Base-by-base conservation (phyloP, 2,329 filamentous ascomycete genomes). In the Pseudocercospora cruenta region DNA sequence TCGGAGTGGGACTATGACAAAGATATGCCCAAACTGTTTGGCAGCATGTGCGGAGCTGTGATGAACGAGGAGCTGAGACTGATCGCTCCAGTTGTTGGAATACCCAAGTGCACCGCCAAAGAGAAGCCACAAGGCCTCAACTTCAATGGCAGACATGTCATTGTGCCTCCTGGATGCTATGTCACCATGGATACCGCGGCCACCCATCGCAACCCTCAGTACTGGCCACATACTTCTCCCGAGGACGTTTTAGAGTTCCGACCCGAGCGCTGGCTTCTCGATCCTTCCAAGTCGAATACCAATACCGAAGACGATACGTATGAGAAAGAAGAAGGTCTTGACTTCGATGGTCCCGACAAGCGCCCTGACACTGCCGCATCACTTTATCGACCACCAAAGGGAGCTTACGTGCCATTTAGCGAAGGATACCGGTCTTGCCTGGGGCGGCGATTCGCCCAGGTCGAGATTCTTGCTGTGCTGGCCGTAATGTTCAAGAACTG, bases 61-160 rank as follows among this genome's bases (percentile, higher is more conserved):
- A 86, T 94, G 84, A 91, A 93, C 74, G 92, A 95, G 80, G 88
- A 90, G 43, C 83, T 95, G 61, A 88, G 92, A 10, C 73, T 93
- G 49, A 83, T 92, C 66, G 91, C 91, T 1, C 88, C 92, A 0
- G 89, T 92, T 19, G 81, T 88, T 51, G 86, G 85, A 60, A 89
- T 95, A 26, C 91, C 91, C 28, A 95, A 95, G 79, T 85, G 82
- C 14, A 83, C 81, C 0, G 67, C 75, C 24, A 76, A 74, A 6
- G 79, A 75, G 33, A 73, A 70, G 39, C 80, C 82, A 60, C 89
- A 93, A 78, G 75, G 81, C 21, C 75, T 94, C 49, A 83, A 78
- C 2, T 76, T 91, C 51, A 82, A 87, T 60, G 90, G 89, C 1
- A 80, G 83, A 67, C 82, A 83, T 53, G 82, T 87, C 72, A 81